Evolutionary conservation across 129 eudicot species (phyloP).

Genomic region (Cynara cardunculus): DNA sequence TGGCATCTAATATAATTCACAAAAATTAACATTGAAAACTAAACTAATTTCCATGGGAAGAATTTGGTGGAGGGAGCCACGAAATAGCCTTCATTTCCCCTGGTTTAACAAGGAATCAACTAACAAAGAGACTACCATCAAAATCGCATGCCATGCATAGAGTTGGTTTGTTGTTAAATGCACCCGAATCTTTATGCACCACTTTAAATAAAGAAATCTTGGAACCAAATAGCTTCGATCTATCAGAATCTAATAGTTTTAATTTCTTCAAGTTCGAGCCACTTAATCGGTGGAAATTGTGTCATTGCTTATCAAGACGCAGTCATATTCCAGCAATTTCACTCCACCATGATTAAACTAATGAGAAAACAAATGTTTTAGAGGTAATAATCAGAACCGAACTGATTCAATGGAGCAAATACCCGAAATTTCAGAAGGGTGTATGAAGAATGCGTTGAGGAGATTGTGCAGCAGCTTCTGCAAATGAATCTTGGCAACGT

Average conservation of each 20-base stretch:
- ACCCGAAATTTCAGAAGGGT: not conserved
- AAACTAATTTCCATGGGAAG: not conserved
- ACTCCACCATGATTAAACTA: not conserved
- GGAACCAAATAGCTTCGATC: not conserved
- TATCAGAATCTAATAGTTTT: not conserved
- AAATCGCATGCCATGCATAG: not conserved
- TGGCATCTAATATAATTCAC: not conserved
- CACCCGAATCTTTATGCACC: not conserved
- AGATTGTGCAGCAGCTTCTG: slow-evolving; percentile 18
- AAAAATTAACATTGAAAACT: not conserved
- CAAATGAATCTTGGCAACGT: not conserved
- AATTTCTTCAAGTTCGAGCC: not conserved
- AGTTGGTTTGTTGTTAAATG: not conserved
- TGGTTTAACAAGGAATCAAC: not conserved
- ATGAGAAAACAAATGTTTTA: not conserved
- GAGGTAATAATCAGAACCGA: not conserved
- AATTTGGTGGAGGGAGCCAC: not conserved
- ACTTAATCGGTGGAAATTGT: not conserved
- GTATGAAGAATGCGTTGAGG: not conserved
- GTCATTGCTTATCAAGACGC: not conserved
- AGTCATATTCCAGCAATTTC: not conserved
- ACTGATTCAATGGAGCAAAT: not conserved
- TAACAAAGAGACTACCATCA: not conserved
- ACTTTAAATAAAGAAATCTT: not conserved
- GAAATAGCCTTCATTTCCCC: not conserved